A percentile compares a stretch with the other conserved stretches of the same genome.
phyloP scores from a whole-genome alignment of 73 alveolate genomes.

The Symbiodinium pilosum region DNA sequence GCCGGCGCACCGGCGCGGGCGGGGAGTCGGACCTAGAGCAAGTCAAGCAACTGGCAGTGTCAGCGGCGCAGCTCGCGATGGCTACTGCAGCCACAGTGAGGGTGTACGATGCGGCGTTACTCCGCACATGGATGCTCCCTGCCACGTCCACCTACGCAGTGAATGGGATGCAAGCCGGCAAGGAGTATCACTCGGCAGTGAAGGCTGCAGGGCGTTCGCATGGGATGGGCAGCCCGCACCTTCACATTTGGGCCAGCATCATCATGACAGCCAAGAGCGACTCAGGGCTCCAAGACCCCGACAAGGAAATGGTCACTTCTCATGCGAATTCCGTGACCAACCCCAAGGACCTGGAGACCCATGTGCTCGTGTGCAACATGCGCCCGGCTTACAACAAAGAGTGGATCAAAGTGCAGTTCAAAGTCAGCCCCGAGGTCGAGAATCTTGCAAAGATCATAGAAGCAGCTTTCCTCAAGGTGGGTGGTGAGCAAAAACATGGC shows the following conservation, averaged over 20 bases:
- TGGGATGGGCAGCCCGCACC: constrained; percentile 17
- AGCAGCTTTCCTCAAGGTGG: not conserved
- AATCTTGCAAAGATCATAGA: not conserved
- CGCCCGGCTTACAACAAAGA: not conserved
- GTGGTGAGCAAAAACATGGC: not conserved
- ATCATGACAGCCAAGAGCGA: constrained; percentile 3
- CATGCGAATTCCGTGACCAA: not conserved
- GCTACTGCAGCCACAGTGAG: constrained; percentile 13
- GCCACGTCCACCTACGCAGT: not conserved
- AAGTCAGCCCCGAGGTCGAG: not conserved
- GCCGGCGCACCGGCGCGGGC: constrained; percentile 17
- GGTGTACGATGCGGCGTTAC: constrained; percentile 7
- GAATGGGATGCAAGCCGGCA: constrained; percentile 7
- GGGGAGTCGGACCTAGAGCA: constrained; percentile 27
- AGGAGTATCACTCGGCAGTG: not conserved
- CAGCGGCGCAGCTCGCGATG: not conserved
- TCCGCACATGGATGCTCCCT: constrained; percentile 2
- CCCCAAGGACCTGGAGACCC: not conserved
- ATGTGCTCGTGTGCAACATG: not conserved
- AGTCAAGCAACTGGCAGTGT: constrained; percentile 8
- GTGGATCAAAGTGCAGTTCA: not conserved
- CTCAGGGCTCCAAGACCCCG: not conserved
- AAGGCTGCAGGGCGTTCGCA: not conserved
- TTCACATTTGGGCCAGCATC: constrained; percentile 16
- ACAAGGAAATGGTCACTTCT: not conserved